These are phyloP conservation scores for Saksenaea vasiformis DNA, from an alignment of 371 early-diverging fungal species.

Conservation along the genomic window DNA sequence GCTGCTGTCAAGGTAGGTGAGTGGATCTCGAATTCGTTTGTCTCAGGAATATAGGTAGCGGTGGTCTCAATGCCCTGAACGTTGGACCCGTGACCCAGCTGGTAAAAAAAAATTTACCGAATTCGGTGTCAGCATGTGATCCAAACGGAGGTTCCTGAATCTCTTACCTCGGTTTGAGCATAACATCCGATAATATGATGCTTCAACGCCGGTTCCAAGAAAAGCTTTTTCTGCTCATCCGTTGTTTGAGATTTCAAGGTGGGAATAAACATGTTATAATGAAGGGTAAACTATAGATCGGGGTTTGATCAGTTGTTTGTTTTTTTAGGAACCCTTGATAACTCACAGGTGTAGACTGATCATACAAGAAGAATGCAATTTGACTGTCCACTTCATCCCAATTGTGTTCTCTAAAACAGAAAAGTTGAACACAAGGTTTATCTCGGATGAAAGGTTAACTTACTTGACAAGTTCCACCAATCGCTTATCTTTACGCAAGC, in stretches of 20 bases:
- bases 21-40: slow-evolving; percentile 75
- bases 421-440: background rate
- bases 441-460: slow-evolving; percentile 6
- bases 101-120: background rate
- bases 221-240: slow-evolving; percentile 78
- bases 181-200: slow-evolving; percentile 86
- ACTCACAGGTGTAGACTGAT: slow-evolving; percentile 51
- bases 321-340: background rate
- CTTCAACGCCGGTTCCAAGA: slow-evolving; percentile 70
- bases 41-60: slow-evolving; percentile 72
- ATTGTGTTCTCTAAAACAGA: slow-evolving; percentile 39
- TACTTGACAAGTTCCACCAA: slow-evolving; percentile 52
- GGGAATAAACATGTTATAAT: slow-evolving; percentile 78
- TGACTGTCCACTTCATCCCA: slow-evolving; percentile 45
- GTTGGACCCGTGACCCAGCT: slow-evolving; percentile 79
- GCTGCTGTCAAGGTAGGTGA: slow-evolving; percentile 75
- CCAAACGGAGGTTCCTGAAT: slow-evolving; percentile 10
- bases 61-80: slow-evolving; percentile 87
- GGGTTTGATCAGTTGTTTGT: background rate
- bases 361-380: slow-evolving; percentile 48
- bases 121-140: background rate
- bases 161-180: slow-evolving; percentile 74
- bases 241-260: slow-evolving; percentile 74
- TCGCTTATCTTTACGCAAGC: slow-evolving; percentile 58
- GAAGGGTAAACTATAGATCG: slow-evolving; percentile 41